These are phyloP conservation scores for Amauroascus verrucosus DNA, from an alignment of 2,329 filamentous ascomycete genomes.

Conservation along the genomic window DNA sequence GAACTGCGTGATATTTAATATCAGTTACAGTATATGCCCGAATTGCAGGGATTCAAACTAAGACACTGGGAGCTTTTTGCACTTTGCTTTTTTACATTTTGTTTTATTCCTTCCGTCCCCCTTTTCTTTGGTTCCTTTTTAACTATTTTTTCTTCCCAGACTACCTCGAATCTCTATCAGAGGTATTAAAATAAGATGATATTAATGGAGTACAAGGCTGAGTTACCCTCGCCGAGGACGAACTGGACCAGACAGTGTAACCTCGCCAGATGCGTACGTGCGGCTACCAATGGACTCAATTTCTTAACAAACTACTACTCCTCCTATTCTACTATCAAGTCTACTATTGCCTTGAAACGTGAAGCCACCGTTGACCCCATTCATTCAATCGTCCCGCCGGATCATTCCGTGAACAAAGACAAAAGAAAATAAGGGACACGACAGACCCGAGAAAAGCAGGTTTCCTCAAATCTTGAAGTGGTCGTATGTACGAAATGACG, in stretches of 20 bases:
- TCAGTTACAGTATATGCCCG: constrained; percentile 1
- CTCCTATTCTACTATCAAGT: too few species aligned
- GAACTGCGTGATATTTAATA: background rate
- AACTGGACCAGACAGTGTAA: background rate
- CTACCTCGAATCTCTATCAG: background rate
- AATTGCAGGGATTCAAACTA: background rate
- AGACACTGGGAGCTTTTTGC: background rate
- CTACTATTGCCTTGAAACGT: background rate
- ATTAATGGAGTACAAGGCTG: too few species aligned
- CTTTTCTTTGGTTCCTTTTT: too few species aligned
- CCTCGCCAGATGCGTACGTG: background rate
- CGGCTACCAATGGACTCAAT: too few species aligned
- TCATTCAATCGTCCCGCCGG: background rate
- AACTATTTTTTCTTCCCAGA: background rate
- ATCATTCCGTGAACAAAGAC: background rate
- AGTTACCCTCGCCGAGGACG: background rate
- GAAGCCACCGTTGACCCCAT: background rate
- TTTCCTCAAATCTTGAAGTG: too few species aligned
- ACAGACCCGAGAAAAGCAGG: too few species aligned
- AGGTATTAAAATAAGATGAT: too few species aligned
- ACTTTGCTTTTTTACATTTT: background rate
- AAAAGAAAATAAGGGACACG: too few species aligned
- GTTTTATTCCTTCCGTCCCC: too few species aligned
- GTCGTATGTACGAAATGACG: too few species aligned
- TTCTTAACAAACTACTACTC: too few species aligned